Percentiles rank a stretch among this genome's conserved stretches.
phyloP scores from a whole-genome alignment of 164 flowering plant genomes.

The Nymphaea colorata region DNA sequence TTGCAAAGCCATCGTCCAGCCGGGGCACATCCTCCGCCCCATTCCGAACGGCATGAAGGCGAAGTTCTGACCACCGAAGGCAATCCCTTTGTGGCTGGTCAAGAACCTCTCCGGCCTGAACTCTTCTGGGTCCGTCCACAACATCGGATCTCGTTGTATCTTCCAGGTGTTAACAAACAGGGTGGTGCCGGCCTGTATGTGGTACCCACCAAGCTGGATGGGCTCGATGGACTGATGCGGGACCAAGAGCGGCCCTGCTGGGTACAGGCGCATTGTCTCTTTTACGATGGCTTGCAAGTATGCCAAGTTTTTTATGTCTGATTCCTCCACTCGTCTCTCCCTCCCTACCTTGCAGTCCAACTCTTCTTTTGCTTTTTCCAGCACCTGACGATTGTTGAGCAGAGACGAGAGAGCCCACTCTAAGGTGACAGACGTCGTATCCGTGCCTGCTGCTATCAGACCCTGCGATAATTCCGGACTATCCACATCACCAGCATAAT shows the following conservation, averaged over 20 bases:
- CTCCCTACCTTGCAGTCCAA: not conserved
- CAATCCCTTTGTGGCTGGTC: not conserved
- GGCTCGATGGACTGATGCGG: conserved; percentile 33
- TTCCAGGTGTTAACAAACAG: conserved; percentile 37
- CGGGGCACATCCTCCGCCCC: conserved; percentile 1
- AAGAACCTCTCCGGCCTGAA: conserved; percentile 46
- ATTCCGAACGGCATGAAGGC: conserved; percentile 1
- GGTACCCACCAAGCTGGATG: conserved; percentile 15
- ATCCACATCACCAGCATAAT: too few species aligned
- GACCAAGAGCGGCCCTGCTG: conserved; percentile 28
- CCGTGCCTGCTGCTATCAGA: not conserved
- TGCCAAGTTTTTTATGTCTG: not conserved
- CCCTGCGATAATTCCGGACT: not conserved
- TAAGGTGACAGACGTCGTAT: not conserved
- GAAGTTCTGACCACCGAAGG: not conserved
- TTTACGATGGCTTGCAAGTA: not conserved
- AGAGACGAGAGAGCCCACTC: not conserved
- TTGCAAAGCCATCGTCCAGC: not conserved
- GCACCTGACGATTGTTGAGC: not conserved
- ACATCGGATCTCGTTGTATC: conserved; percentile 33
- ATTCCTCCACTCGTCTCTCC: not conserved
- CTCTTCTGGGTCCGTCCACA: conserved; percentile 35
- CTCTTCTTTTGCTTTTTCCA: not conserved
- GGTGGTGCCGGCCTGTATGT: conserved; percentile 29
- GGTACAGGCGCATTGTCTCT: conserved; percentile 26